Evolutionary conservation across 164 flowering plant species (phyloP), one percentile per base, ranked within the genome.

Genomic region (Euptelea pleiosperma): DNA sequence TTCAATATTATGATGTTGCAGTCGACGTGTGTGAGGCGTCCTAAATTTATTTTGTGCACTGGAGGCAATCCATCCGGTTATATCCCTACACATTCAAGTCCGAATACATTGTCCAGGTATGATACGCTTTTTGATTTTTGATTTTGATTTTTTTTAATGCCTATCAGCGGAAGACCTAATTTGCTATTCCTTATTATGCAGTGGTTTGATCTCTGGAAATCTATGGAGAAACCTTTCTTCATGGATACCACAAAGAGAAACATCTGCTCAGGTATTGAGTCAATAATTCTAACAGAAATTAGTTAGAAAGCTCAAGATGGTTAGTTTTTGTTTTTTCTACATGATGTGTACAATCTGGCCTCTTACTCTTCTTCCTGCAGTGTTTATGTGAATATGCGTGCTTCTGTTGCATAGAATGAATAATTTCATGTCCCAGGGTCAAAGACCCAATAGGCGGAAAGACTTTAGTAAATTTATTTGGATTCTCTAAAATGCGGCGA

Each of bases 181-280:
- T 25, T 66, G 39, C 16, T 52, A 3, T 42, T 37, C 21, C 31
- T 34, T 49, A 11, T 2, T 34, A 22, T 55, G 30, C 73, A 87
- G 92, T 74, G 83, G 82, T 47, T 63, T 79, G 33, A 46, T 71
- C 55, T 69, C 91, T 66, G 85, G 87, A 56, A 79, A 75, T 67
- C 30, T 77, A 9, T 94, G 86, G 99, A 82, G 86, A 67, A 82
- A 78, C 63, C 60, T 94, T 39, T 82, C 93, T 43, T 88, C 96
- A 28, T 89, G 86, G 95, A 80, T 90, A 77, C 97, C 96, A 55
- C 93, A 73, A 34, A 82, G 96, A 70, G 87, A 71, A 68, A 54
- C 70, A 45, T 34, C 86, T 67, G 57, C 72, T 62, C 83, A 86
- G 96, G 98, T 87, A 73, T 52, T 50, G 29, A 29, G 14, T 51